Conservation (phyloP, 148 eudicot species). For the Chenopodium album region DNA sequence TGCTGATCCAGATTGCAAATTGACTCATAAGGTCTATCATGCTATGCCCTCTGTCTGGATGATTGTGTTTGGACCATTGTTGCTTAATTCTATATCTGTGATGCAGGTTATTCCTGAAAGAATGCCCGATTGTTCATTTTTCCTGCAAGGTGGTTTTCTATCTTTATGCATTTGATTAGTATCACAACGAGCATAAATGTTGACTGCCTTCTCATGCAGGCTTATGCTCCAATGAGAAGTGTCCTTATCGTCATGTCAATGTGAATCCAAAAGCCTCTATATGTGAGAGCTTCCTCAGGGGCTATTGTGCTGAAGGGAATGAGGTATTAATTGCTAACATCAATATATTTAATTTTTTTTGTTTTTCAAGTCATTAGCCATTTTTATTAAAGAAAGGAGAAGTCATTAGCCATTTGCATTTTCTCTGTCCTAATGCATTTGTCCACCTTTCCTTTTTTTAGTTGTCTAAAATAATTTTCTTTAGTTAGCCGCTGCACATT, state of each 20-base stretch:
- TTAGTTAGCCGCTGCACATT: neutral
- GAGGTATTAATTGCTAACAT: constrained; percentile 56
- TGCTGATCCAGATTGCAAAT: constrained; percentile 69
- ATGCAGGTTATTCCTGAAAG: constrained; percentile 96
- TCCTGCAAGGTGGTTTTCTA: constrained; percentile 70
- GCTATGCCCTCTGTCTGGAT: constrained; percentile 9
- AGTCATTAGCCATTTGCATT: neutral
- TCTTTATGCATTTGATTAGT: constrained; percentile 15
- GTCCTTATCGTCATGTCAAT: constrained; percentile 93
- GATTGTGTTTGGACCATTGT: neutral
- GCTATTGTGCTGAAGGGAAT: constrained; percentile 92
- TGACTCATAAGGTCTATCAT: constrained; percentile 86
- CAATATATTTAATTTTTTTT: neutral
- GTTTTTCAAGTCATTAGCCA: neutral
- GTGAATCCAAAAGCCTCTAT: constrained; percentile 77
- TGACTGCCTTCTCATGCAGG: constrained; percentile 52
- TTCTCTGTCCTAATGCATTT: neutral
- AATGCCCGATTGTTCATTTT: constrained; percentile 95
- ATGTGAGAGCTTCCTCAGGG: constrained; percentile 82
- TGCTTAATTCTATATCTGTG: constrained; percentile 13
- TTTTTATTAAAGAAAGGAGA: neutral
- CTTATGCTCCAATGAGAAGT: constrained; percentile 70
- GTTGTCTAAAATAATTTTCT: neutral
- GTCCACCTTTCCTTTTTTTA: neutral
- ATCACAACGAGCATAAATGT: neutral